Conservation (phyloP, 2,329 filamentous ascomycete species). For the Stemphylium beticola region DNA sequence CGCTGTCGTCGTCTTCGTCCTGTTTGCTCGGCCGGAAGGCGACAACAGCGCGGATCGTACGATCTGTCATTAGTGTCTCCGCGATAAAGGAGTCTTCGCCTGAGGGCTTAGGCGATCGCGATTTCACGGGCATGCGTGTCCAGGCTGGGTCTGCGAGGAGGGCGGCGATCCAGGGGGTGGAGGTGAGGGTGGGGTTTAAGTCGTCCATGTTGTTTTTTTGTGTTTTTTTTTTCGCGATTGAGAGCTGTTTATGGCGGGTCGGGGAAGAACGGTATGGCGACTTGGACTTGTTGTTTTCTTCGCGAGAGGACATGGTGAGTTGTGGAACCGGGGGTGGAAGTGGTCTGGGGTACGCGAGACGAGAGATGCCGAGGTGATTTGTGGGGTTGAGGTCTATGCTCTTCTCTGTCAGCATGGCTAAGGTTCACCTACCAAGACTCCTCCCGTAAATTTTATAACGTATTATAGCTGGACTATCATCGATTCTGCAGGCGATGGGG, state of each 20-base stretch:
- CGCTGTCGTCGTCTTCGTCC: conserved; percentile 11
- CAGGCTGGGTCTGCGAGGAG: conserved; percentile 53
- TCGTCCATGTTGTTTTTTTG: conserved; percentile 16
- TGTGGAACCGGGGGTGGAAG: neutral
- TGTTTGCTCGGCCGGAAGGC: conserved; percentile 24
- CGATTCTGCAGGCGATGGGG: no score
- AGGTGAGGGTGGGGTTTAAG: conserved; percentile 28
- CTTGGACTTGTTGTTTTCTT: neutral
- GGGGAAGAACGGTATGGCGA: neutral
- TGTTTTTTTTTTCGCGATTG: no score
- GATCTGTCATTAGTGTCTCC: conserved; percentile 58
- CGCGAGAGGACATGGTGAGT: conserved; percentile 3
- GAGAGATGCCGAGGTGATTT: conserved; percentile 12
- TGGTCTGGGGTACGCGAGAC: neutral
- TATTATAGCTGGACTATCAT: no score
- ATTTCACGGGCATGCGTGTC: conserved; percentile 47
- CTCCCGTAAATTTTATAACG: no score
- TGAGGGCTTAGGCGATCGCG: conserved; percentile 37
- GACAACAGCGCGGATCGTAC: conserved; percentile 54
- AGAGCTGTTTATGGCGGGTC: no score
- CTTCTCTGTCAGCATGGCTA: no score
- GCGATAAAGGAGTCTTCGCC: conserved; percentile 61
- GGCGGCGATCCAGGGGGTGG: conserved; percentile 58
- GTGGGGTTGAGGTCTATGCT: no score
- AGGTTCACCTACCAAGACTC: no score